Percentiles rank a stretch among this genome's conserved stretches.
These are phyloP conservation scores for Claviceps purpurea DNA, from an alignment of 2,329 filamentous ascomycete genomes.

Conservation along the genomic window DNA sequence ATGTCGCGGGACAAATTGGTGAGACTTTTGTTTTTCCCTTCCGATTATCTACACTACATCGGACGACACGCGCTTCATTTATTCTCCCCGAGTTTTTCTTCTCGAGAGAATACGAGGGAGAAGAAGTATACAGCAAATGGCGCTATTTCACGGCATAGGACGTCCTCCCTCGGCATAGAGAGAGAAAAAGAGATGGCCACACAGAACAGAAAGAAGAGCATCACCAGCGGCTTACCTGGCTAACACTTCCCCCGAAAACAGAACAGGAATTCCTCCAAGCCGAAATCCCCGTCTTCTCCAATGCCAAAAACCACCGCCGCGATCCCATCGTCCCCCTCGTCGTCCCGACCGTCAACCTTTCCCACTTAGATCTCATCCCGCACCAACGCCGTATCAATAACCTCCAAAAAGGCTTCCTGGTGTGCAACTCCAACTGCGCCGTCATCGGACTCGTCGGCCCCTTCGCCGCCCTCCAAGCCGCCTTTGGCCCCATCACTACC, in stretches of 20 bases:
- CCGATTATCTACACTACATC: too few species aligned
- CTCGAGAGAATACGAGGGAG: too few species aligned
- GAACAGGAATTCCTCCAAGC: constrained; percentile 85
- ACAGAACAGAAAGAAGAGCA: too few species aligned
- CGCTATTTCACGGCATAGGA: too few species aligned
- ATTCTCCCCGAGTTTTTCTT: too few species aligned
- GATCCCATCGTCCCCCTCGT: constrained; percentile 85
- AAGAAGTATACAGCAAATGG: too few species aligned
- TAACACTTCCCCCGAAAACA: constrained; percentile 18
- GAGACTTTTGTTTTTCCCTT: constrained; percentile 8
- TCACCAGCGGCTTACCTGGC: background rate
- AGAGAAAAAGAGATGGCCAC: too few species aligned
- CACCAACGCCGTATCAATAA: constrained; percentile 65
- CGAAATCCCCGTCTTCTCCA: constrained; percentile 87
- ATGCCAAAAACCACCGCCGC: constrained; percentile 92
- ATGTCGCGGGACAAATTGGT: constrained; percentile 88
- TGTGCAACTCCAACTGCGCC: constrained; percentile 97
- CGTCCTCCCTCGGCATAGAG: too few species aligned
- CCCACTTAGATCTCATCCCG: constrained; percentile 77
- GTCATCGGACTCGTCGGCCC: constrained; percentile 94
- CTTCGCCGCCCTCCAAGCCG: constrained; percentile 75
- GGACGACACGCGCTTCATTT: too few species aligned
- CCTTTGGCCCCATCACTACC: constrained; percentile 68
- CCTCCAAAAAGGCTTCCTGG: constrained; percentile 75
- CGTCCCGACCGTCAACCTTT: constrained; percentile 86